Evolutionary conservation across 768 basidiomycete species (phyloP), one percentile per base, ranked within the genome.

Genomic region (Kwoniella mangroviensis): DNA sequence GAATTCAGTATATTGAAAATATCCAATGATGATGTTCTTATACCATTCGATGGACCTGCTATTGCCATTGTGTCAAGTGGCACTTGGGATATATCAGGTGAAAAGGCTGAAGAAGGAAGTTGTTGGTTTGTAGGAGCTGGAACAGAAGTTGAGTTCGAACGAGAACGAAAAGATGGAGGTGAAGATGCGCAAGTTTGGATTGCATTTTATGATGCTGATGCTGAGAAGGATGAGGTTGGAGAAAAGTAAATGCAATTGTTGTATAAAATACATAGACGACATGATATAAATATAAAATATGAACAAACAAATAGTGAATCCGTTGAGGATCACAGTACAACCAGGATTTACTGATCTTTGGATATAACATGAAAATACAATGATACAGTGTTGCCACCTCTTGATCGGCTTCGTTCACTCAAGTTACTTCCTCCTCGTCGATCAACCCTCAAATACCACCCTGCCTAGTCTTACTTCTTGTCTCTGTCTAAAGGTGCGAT

Each of bases 161-260:
- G 52, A 49, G 24, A 63, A 70, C 17, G 34, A 34, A 56, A 64
- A 22, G 74, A 64, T 0, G 52, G 58, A 7, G 74, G 73, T 3
- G 76, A 76, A 19, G 45, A 49, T 49, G 13, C 45, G 13, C 45
- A 49, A 66, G 72, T 73, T 22, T 81, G 79, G 79, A 73, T 73
- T 61, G 77, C 77, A 22, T 81, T 81, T 56, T 81, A 75, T 55
- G 79, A 81, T 68, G 76, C 73, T 28, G 72, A 75, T 58, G 68
- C 68, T 1, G 24, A 34, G n/a, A 64, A 64, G 43, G 62, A 64
- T 4, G 68, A 69, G 26, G 68, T 69, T 24, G 68, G 68, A 26
- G n/a, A 63, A 28, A 69, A 69, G 45, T 69, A 42, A 60, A 12
- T 26, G 43, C 24, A 19, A 13, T 34, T 57, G 28, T 57, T n/a